A percentile compares a stretch with the other conserved stretches of the same genome.
phyloP scores from a whole-genome alignment of 2,329 filamentous ascomycete species.

The Ophiostoma himal-ulmi region DNA sequence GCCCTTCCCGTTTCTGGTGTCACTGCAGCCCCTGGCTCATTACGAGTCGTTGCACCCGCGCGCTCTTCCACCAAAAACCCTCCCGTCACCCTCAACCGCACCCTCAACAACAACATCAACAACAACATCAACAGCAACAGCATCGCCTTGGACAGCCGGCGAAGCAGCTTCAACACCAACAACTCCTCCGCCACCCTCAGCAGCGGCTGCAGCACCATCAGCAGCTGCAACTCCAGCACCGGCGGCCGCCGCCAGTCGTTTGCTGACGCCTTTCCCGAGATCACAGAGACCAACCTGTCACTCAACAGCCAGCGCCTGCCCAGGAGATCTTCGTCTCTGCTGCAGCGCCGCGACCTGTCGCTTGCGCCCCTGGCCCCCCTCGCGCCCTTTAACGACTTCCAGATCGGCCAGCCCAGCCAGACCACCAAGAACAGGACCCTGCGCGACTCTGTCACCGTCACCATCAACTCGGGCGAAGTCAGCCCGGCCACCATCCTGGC shows the following conservation, averaged over 20 bases:
- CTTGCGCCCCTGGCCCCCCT: conserved; percentile 22
- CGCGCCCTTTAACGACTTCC: conserved; percentile 18
- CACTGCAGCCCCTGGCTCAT: neutral
- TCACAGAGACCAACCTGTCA: neutral
- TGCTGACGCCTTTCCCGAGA: neutral
- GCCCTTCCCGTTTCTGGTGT: neutral
- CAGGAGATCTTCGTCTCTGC: conserved; percentile 26
- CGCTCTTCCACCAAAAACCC: neutral
- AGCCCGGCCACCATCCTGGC: conserved; percentile 22
- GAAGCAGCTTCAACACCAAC: conserved; percentile 20
- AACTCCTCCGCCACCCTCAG: conserved; percentile 16
- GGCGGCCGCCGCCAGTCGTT: conserved; percentile 7
- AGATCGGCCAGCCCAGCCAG: conserved; percentile 4
- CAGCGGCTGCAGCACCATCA: conserved; percentile 21
- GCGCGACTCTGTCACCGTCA: conserved; percentile 13
- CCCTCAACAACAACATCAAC: neutral
- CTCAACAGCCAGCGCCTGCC: conserved; percentile 21
- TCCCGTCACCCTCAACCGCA: no score
- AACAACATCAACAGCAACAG: neutral
- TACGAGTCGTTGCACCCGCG: conserved; percentile 2
- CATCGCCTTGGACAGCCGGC: conserved; percentile 16
- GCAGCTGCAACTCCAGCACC: conserved; percentile 15
- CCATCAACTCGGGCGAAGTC: conserved; percentile 23
- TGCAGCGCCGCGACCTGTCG: conserved; percentile 24
- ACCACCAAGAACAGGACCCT: neutral